phyloP scores from a whole-genome alignment of 2,329 filamentous ascomycete species.

The Nemania sp. region DNA sequence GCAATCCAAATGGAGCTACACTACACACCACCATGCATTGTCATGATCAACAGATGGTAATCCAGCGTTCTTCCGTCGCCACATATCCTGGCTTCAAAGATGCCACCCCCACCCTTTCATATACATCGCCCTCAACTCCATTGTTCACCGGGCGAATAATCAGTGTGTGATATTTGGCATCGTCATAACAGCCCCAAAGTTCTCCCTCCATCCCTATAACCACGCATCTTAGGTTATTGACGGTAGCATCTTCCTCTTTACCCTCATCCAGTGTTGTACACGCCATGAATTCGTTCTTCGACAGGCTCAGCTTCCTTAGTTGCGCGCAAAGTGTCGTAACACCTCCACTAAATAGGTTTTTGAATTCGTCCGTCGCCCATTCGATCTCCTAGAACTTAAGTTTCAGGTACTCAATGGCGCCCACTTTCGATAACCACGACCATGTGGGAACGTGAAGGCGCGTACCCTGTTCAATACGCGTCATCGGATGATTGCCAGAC shows the following conservation, averaged over 20 bases:
- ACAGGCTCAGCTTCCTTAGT: background rate
- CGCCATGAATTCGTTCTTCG: background rate
- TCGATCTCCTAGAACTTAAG: slow-evolving; percentile 1
- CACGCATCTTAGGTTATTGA: slow-evolving; percentile 5
- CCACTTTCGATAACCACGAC: slow-evolving; percentile 23
- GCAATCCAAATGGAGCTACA: background rate
- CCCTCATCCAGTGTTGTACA: slow-evolving; percentile 1
- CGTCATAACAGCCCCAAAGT: background rate
- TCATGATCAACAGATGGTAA: background rate
- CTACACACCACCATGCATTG: background rate
- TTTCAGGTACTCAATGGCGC: slow-evolving; percentile 22
- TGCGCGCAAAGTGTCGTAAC: background rate
- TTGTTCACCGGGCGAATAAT: background rate
- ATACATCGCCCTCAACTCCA: background rate
- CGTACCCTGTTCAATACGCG: background rate
- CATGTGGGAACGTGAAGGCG: slow-evolving; percentile 9
- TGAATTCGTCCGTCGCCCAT: slow-evolving; percentile 13
- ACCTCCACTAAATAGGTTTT: slow-evolving; percentile 8
- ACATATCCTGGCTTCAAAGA: slow-evolving; percentile 11
- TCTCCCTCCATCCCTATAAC: slow-evolving; percentile 9
- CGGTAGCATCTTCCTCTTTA: background rate
- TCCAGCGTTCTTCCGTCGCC: background rate
- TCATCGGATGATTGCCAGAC: background rate
- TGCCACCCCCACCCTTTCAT: slow-evolving; percentile 22
- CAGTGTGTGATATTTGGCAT: slow-evolving; percentile 4